Conservation (phyloP, 306 rosid genomes). For the Calophaca sinica region DNA sequence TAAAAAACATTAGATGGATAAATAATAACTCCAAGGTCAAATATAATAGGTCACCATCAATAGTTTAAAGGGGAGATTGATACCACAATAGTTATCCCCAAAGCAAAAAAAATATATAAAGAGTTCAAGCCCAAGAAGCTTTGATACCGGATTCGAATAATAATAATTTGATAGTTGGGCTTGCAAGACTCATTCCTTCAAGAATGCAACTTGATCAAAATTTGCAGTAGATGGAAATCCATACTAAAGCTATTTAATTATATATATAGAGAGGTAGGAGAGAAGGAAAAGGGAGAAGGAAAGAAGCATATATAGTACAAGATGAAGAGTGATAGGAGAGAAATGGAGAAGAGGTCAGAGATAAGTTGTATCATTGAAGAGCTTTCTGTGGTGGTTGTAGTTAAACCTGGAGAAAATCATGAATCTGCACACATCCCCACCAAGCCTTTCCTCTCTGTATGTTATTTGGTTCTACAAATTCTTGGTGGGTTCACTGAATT, state of each 20-base stretch:
- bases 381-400: slow-evolving; percentile 56
- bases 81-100: slow-evolving; percentile 16
- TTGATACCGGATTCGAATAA: too few relatives aligned
- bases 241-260: neutral
- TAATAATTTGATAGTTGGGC: slow-evolving; percentile 21
- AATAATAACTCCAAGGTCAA: slow-evolving; percentile 51
- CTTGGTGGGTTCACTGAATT: slow-evolving; percentile 61
- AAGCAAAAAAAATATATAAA: neutral
- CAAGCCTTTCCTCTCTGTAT: slow-evolving; percentile 75
- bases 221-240: too few relatives aligned
- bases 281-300: slow-evolving; percentile 12
- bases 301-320: slow-evolving; percentile 10
- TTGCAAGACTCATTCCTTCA: too few relatives aligned
- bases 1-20: slow-evolving; percentile 6
- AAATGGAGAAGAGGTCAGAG: slow-evolving; percentile 66
- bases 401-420: slow-evolving; percentile 47
- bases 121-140: too few relatives aligned
- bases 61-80: neutral
- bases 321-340: slow-evolving; percentile 56
- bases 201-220: too few relatives aligned
- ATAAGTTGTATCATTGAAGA: slow-evolving; percentile 70
- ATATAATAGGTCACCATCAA: slow-evolving; percentile 50
- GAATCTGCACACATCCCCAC: slow-evolving; percentile 62
- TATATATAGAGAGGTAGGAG: neutral
- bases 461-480: slow-evolving; percentile 76